Conservation (phyloP, 345 rosid genomes). For the Raphanus raphanistrum region DNA sequence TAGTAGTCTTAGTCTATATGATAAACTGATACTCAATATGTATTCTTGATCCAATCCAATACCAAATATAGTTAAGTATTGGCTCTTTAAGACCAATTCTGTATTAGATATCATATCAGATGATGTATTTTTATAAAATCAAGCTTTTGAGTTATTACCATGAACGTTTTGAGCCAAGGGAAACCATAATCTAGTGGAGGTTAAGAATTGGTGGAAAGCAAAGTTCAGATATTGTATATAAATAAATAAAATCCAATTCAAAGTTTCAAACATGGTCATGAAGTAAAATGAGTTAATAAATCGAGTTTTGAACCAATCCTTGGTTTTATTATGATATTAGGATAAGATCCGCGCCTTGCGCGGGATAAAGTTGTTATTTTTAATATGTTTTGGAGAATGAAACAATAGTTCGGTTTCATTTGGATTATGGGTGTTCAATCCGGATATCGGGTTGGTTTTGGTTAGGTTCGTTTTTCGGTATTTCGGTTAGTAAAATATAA, state of each 20-base stretch:
- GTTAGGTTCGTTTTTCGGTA: too few species aligned
- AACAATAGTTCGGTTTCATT: too few species aligned
- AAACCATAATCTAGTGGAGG: conserved; percentile 23
- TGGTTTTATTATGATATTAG: conserved; percentile 16
- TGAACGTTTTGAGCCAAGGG: not conserved
- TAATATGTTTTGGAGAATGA: too few species aligned
- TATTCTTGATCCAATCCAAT: not conserved
- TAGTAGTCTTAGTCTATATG: not conserved
- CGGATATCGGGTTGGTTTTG: too few species aligned
- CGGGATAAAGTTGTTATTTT: too few species aligned
- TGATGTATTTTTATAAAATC: conserved; percentile 15
- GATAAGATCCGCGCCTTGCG: too few species aligned
- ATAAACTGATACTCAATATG: not conserved
- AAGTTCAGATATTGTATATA: conserved; percentile 4
- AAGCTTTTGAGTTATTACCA: conserved; percentile 3
- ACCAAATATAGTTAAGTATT: not conserved
- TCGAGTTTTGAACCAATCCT: conserved; percentile 35
- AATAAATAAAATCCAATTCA: not conserved
- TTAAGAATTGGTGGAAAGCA: conserved; percentile 32
- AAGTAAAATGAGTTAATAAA: conserved; percentile 2
- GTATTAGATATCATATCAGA: not conserved
- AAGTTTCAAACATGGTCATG: conserved; percentile 6
- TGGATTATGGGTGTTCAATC: too few species aligned
- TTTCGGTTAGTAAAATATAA: too few species aligned
- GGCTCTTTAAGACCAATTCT: not conserved